Evolutionary conservation across 1,284 basidiomycete species (phyloP).

Genomic region (Volvariella volvacea): DNA sequence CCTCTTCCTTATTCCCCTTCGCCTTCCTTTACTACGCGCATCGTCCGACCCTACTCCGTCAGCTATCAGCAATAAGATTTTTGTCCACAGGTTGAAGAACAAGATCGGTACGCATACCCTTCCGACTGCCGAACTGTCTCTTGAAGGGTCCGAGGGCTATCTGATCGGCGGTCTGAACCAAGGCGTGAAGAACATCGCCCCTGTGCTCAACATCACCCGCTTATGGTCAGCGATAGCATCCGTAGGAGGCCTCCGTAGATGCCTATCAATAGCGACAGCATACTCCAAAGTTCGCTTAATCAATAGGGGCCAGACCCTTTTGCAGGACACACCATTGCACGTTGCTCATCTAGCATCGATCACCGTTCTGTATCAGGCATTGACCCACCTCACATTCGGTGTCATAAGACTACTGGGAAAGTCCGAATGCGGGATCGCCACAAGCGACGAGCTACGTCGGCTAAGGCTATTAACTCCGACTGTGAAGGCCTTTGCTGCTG

Average conservation of each 20-base stretch:
- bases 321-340: slow-evolving; percentile 55
- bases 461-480: slow-evolving; percentile 67
- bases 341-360: slow-evolving; percentile 55
- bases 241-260: slow-evolving; percentile 54
- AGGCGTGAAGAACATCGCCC: slow-evolving; percentile 66
- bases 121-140: slow-evolving; percentile 72
- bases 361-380: slow-evolving; percentile 55
- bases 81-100: slow-evolving; percentile 70
- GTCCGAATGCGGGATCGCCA: slow-evolving; percentile 48
- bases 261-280: slow-evolving; percentile 55
- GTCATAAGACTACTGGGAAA: slow-evolving; percentile 55
- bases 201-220: slow-evolving; percentile 74
- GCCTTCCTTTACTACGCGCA: slow-evolving; percentile 40
- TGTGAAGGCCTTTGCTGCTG: slow-evolving; percentile 66
- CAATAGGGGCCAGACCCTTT: slow-evolving; percentile 38
- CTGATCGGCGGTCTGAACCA: slow-evolving; percentile 55
- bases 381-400: slow-evolving; percentile 59
- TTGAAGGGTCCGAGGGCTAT: slow-evolving; percentile 57
- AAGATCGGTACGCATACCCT: slow-evolving; percentile 75
- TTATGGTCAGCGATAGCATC: slow-evolving; percentile 60
- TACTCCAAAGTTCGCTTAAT: slow-evolving; percentile 57
- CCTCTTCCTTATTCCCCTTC: slow-evolving; percentile 65
- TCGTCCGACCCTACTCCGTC: slow-evolving; percentile 33
- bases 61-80: slow-evolving; percentile 60
- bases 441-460: slow-evolving; percentile 39